phyloP scores from a whole-genome alignment of 768 basidiomycete species.

The Holtermannia corniformis region DNA sequence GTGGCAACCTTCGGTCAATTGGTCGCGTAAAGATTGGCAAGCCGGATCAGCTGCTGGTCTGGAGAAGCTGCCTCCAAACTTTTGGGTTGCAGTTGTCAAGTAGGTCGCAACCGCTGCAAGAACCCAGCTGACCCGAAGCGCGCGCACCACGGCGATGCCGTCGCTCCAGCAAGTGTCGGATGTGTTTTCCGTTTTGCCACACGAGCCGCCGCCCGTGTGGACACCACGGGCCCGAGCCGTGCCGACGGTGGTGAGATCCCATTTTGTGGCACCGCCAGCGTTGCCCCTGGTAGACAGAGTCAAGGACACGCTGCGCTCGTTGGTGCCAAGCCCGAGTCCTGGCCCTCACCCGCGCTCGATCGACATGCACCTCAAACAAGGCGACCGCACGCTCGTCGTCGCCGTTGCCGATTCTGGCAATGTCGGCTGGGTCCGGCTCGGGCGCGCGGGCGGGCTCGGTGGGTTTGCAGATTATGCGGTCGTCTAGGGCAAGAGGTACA shows the following conservation, averaged over 20 bases:
- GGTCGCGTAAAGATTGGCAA: slow-evolving; percentile 36
- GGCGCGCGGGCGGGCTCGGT: slow-evolving; percentile 54
- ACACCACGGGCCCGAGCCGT: slow-evolving; percentile 1
- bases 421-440: slow-evolving; percentile 79
- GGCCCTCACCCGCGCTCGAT: not conserved
- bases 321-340: not conserved
- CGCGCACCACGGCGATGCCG: slow-evolving; percentile 71
- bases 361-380: slow-evolving; percentile 34
- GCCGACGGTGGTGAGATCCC: no score
- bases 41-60: slow-evolving; percentile 53
- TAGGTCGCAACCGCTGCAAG: no score
- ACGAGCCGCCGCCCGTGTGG: slow-evolving; percentile 50
- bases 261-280: slow-evolving; percentile 20
- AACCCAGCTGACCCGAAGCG: slow-evolving; percentile 50
- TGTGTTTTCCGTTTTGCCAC: slow-evolving; percentile 62
- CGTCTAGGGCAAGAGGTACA: no score
- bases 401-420: slow-evolving; percentile 82
- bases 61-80: slow-evolving; percentile 69
- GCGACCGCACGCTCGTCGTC: slow-evolving; percentile 71
- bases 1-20: slow-evolving; percentile 82
- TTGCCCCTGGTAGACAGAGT: slow-evolving; percentile 9
- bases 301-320: not conserved
- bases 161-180: slow-evolving; percentile 64
- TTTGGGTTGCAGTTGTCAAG: slow-evolving; percentile 77
- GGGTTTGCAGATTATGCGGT: slow-evolving; percentile 56